Conservation (phyloP, 2,329 filamentous ascomycete genomes). For the Chaetomium sp. region DNA sequence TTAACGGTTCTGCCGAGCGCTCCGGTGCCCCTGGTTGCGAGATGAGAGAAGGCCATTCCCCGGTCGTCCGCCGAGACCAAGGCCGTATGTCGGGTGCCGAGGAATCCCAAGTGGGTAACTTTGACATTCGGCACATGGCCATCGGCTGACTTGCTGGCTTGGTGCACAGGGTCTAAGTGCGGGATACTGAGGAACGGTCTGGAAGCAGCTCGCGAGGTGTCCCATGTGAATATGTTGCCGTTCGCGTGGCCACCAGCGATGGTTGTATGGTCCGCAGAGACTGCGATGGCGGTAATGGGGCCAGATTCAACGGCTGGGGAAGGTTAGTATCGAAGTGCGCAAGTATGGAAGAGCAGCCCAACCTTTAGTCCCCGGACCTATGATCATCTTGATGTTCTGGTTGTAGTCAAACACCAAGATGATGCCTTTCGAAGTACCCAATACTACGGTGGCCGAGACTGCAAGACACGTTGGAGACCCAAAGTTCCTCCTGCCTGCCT, state of each 20-base stretch:
- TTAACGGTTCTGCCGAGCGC: slow-evolving; percentile 83
- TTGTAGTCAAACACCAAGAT: slow-evolving; percentile 97
- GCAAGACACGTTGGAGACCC: slow-evolving; percentile 87
- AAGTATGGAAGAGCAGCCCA: slow-evolving; percentile 22
- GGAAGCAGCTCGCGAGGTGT: slow-evolving; percentile 77
- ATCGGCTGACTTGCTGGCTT: slow-evolving; percentile 69
- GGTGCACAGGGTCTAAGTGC: slow-evolving; percentile 67
- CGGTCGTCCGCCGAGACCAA: slow-evolving; percentile 91
- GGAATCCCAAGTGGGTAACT: slow-evolving; percentile 89
- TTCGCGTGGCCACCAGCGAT: slow-evolving; percentile 87
- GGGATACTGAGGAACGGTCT: slow-evolving; percentile 87
- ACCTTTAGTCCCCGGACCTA: slow-evolving; percentile 92
- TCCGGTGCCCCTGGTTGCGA: slow-evolving; percentile 88
- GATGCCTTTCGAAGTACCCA: slow-evolving; percentile 93
- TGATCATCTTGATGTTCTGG: slow-evolving; percentile 90
- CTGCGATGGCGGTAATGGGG: slow-evolving; percentile 79
- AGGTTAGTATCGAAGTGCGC: slow-evolving; percentile 35
- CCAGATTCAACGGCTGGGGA: slow-evolving; percentile 82
- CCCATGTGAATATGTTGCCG: slow-evolving; percentile 96
- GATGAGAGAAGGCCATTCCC: slow-evolving; percentile 97
- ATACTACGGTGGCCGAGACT: slow-evolving; percentile 82
- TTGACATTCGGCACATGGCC: slow-evolving; percentile 79
- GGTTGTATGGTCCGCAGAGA: slow-evolving; percentile 92
- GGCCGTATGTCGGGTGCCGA: slow-evolving; percentile 90
- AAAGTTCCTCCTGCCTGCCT: slow-evolving; percentile 88